A percentile compares a stretch with the other conserved stretches of the same genome.
Conservation (phyloP, 2,329 filamentous ascomycete genomes). For the Fusarium circinatum region DNA sequence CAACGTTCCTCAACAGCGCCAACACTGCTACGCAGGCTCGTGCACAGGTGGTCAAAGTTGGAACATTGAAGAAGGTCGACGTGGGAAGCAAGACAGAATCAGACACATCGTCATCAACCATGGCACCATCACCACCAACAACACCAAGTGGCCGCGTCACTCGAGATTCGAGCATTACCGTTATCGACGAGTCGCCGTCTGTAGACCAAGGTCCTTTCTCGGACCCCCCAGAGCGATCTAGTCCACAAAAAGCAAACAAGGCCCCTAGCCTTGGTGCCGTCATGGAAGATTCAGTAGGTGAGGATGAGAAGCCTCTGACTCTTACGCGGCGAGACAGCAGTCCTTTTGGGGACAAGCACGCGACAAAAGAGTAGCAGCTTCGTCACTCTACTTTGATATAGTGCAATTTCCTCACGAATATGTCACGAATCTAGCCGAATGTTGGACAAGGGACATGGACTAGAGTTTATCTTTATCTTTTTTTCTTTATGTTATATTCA, state of each 20-base stretch:
- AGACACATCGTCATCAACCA: slow-evolving; percentile 41
- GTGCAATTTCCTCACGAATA: slow-evolving; percentile 24
- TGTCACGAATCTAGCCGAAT: slow-evolving; percentile 36
- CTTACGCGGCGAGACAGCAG: slow-evolving; percentile 52
- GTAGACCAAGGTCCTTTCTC: slow-evolving; percentile 69
- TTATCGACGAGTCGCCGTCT: slow-evolving; percentile 61
- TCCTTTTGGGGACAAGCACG: slow-evolving; percentile 69
- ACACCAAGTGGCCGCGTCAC: slow-evolving; percentile 37
- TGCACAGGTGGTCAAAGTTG: slow-evolving; percentile 70
- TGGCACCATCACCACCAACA: slow-evolving; percentile 33
- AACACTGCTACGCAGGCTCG: slow-evolving; percentile 67
- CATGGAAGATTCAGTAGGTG: slow-evolving; percentile 60
- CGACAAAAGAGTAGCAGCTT: slow-evolving; percentile 58
- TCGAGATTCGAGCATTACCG: slow-evolving; percentile 58
- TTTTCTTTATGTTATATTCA: slow-evolving; percentile 28
- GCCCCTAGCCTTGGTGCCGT: slow-evolving; percentile 64
- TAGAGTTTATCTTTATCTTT: slow-evolving; percentile 22
- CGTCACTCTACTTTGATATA: slow-evolving; percentile 18
- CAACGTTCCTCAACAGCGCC: slow-evolving; percentile 74
- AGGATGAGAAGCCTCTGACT: slow-evolving; percentile 48
- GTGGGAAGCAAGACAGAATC: slow-evolving; percentile 52
- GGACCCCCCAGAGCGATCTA: slow-evolving; percentile 59
- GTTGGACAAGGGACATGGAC: slow-evolving; percentile 17
- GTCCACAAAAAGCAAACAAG: slow-evolving; percentile 46
- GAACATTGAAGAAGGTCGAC: slow-evolving; percentile 60